Evolutionary conservation across 1,284 basidiomycete genomes (phyloP).

Genomic region (Psilocybe mexicana): DNA sequence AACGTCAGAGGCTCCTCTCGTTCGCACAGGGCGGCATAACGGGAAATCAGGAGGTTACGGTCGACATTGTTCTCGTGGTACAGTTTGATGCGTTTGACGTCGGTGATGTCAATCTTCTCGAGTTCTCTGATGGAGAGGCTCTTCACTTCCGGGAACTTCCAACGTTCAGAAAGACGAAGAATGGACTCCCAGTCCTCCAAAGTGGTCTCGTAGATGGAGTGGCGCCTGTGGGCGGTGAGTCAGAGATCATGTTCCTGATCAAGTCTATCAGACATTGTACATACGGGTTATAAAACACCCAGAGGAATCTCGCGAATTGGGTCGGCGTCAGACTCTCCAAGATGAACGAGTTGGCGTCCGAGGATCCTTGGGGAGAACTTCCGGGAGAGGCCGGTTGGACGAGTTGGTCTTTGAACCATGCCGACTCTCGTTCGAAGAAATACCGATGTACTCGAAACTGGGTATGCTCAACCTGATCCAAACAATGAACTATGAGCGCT

Average conservation of each 20-base stretch:
- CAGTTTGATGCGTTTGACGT: conserved; percentile 58
- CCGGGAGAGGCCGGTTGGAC: conserved; percentile 46
- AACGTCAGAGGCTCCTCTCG: conserved; percentile 57
- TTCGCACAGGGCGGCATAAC: conserved; percentile 55
- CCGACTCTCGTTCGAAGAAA: conserved; percentile 67
- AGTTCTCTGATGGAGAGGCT: conserved; percentile 60
- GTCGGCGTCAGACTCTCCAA: conserved; percentile 47
- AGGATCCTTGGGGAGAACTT: conserved; percentile 39
- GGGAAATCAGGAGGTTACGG: conserved; percentile 50
- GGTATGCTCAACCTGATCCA: conserved; percentile 43
- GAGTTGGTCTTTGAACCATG: conserved; percentile 49
- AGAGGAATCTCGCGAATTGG: conserved; percentile 60
- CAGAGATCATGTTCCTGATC: neutral
- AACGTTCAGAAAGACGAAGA: conserved; percentile 55
- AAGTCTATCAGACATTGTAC: conserved; percentile 23
- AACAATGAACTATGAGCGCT: neutral
- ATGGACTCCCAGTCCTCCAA: conserved; percentile 60
- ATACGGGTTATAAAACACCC: conserved; percentile 73
- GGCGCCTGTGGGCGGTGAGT: conserved; percentile 30
- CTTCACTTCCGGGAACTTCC: conserved; percentile 63
- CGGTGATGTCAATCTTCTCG: conserved; percentile 45
- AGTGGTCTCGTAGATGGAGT: conserved; percentile 55
- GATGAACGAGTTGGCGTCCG: conserved; percentile 50
- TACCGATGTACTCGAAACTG: conserved; percentile 61
- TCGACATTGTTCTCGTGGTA: conserved; percentile 59